These are phyloP conservation scores for Lachancea waltii DNA, from an alignment of 805 yeast genomes.

Conservation along the genomic window DNA sequence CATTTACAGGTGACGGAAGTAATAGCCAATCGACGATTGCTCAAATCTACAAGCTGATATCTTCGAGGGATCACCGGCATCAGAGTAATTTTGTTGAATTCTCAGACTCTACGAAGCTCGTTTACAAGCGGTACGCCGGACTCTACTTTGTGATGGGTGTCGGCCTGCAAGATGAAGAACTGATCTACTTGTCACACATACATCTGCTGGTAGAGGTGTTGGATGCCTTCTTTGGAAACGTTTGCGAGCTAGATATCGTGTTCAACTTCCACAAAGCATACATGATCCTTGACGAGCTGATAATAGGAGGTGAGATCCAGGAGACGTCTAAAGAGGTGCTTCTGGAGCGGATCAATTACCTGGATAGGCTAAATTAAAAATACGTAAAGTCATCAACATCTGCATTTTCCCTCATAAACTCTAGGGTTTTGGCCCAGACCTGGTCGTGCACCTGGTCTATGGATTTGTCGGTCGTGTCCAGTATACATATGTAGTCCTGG, in stretches of 20 bases:
- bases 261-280: constrained; percentile 86
- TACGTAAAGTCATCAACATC: constrained; percentile 10
- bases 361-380: constrained; percentile 51
- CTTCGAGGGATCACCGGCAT: constrained; percentile 75
- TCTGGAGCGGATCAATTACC: constrained; percentile 53
- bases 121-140: constrained; percentile 89
- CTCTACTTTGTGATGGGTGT: constrained; percentile 80
- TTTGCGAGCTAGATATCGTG: constrained; percentile 88
- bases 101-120: constrained; percentile 55
- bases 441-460: constrained; percentile 49
- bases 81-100: constrained; percentile 79
- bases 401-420: constrained; percentile 5
- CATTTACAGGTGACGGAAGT: constrained; percentile 9
- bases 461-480: constrained; percentile 54
- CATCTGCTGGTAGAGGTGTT: constrained; percentile 85
- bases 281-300: constrained; percentile 77
- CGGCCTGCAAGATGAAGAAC: constrained; percentile 74
- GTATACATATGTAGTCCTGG: constrained; percentile 34
- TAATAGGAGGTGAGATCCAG: constrained; percentile 83
- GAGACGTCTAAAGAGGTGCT: constrained; percentile 72
- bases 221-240: constrained; percentile 81
- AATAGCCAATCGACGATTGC: constrained; percentile 31
- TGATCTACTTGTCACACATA: constrained; percentile 73
- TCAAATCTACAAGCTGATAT: constrained; percentile 68
- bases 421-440: constrained; percentile 36